phyloP scores from a whole-genome alignment of 306 rosid genomes.

The Heteromeles arbutifolia region DNA sequence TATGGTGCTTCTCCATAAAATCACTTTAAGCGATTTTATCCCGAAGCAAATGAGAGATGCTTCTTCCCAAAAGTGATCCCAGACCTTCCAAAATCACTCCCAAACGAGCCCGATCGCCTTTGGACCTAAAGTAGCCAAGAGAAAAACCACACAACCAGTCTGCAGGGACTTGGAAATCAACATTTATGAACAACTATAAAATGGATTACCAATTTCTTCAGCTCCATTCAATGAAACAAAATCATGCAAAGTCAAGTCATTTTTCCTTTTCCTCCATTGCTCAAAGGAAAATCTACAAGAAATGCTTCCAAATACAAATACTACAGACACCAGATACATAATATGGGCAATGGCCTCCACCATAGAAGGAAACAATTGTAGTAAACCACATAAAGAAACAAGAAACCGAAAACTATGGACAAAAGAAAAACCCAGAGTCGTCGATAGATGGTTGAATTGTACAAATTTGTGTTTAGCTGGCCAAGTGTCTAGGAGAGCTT shows the following conservation, averaged over 20 bases:
- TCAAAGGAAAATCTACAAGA: conserved; percentile 17
- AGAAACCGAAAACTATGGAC: not conserved
- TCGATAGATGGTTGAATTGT: conserved; percentile 12
- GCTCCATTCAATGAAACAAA: not conserved
- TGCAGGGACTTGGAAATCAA: too few relatives aligned
- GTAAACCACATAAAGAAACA: not conserved
- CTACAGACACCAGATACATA: conserved; percentile 31
- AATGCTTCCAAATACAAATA: conserved; percentile 23
- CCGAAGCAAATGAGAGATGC: not conserved
- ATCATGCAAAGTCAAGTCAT: not conserved
- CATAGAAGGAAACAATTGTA: not conserved
- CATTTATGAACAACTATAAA: not conserved
- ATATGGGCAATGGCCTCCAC: conserved; percentile 10
- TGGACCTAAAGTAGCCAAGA: not conserved
- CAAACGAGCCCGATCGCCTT: not conserved
- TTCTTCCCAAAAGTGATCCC: not conserved
- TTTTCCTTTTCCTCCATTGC: not conserved
- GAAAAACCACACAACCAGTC: not conserved
- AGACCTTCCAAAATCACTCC: not conserved
- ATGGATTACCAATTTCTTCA: not conserved
- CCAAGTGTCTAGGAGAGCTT: conserved; percentile 86
- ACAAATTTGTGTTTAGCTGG: conserved; percentile 41
- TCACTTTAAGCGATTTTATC: too few relatives aligned
- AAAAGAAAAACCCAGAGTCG: not conserved
- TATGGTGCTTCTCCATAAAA: too few relatives aligned